A percentile compares a stretch with the other conserved stretches of the same genome.
Conservation (phyloP, 1,139 yeast species). For the Geotrichum candidum region DNA sequence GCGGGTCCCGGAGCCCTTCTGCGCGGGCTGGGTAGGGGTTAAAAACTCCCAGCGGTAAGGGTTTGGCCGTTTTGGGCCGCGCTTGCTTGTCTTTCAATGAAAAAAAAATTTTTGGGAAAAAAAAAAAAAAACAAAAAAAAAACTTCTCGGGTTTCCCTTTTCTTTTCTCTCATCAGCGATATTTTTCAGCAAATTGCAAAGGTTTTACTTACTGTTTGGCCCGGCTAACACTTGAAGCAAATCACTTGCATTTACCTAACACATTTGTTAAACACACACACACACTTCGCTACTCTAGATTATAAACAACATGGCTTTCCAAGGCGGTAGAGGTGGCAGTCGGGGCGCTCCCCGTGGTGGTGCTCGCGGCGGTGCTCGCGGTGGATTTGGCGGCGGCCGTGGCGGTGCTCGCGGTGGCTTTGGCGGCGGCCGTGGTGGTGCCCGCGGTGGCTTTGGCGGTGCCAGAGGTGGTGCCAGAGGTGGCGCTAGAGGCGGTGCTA, state of each 20-base stretch:
- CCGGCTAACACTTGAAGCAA: not conserved
- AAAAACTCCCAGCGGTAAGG: not conserved
- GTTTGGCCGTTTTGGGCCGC: not conserved
- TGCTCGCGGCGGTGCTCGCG: constrained; percentile 33
- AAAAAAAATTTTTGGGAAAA: not conserved
- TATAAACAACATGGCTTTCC: constrained; percentile 1
- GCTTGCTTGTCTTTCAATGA: not conserved
- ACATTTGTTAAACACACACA: not conserved
- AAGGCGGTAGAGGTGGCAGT: constrained; percentile 17
- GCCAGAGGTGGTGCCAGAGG: constrained; percentile 37
- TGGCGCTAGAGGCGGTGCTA: constrained; percentile 39
- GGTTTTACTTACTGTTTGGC: not conserved
- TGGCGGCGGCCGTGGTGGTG: constrained; percentile 31
- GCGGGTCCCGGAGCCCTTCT: not conserved
- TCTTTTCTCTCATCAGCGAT: not conserved
- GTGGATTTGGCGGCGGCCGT: constrained; percentile 38
- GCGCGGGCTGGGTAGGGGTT: not conserved
- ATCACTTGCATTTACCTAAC: not conserved
- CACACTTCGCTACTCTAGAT: not conserved
- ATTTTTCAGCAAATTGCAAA: not conserved
- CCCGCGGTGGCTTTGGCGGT: constrained; percentile 31
- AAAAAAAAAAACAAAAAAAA: not conserved
- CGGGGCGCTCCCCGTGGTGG: constrained; percentile 25
- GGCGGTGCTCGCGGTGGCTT: constrained; percentile 30
- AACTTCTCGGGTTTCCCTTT: constrained; percentile 1